Percentiles rank a stretch among this genome's conserved stretches.
These are phyloP conservation scores for Delitschia confertaspora DNA, from an alignment of 495 filamentous ascomycete genomes.

Conservation along the genomic window DNA sequence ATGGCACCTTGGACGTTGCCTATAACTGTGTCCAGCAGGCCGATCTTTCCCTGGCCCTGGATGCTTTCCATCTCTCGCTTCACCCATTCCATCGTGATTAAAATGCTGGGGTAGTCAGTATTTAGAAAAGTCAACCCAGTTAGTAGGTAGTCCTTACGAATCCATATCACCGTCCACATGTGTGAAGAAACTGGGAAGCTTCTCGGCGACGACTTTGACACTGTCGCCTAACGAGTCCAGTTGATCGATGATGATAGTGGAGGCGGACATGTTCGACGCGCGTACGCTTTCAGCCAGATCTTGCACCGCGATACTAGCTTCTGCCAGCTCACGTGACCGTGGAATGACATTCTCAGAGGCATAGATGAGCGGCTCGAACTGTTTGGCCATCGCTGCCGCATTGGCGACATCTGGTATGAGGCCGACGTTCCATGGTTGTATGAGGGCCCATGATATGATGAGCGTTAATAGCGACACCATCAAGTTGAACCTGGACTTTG, in stretches of 20 bases:
- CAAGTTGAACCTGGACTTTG: conserved; percentile 54
- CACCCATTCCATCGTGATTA: conserved; percentile 93
- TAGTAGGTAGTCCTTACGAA: conserved; percentile 37
- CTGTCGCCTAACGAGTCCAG: conserved; percentile 76
- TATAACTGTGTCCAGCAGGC: conserved; percentile 55
- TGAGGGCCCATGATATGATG: conserved; percentile 52
- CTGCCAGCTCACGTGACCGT: conserved; percentile 77
- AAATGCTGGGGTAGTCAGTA: conserved; percentile 46
- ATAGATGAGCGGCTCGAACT: conserved; percentile 84
- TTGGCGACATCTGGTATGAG: conserved; percentile 83
- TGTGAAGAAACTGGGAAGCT: conserved; percentile 80
- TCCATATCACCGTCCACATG: conserved; percentile 89
- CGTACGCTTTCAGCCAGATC: conserved; percentile 83
- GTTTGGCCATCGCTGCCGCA: conserved; percentile 74
- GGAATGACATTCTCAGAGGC: conserved; percentile 81
- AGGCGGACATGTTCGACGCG: conserved; percentile 79
- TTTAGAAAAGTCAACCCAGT: conserved; percentile 10
- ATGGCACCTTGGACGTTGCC: conserved; percentile 74
- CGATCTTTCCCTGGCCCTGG: conserved; percentile 45
- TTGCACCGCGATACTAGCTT: conserved; percentile 84
- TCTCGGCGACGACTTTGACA: conserved; percentile 68
- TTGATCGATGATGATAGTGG: conserved; percentile 72
- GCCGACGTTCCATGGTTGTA: conserved; percentile 54
- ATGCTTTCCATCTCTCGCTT: conserved; percentile 61
- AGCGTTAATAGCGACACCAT: conserved; percentile 51